phyloP scores from a whole-genome alignment of 371 early-diverging fungal species.

The Nematocida minor region DNA sequence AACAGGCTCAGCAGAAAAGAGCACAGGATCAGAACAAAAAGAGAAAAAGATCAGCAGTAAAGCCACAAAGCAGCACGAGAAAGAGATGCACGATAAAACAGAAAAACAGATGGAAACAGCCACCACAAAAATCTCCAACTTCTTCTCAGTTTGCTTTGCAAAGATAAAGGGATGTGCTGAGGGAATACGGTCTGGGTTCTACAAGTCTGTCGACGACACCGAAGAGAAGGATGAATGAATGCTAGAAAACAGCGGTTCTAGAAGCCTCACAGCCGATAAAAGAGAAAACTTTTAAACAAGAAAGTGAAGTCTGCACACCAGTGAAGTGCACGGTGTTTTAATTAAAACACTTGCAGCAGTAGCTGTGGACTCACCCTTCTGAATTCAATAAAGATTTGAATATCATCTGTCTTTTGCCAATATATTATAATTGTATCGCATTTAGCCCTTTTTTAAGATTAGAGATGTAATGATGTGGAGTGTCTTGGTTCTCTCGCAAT shows the following conservation, averaged over 20 bases:
- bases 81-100: not conserved
- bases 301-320: too few relatives aligned
- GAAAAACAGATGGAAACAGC: not conserved
- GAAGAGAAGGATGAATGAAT: not conserved
- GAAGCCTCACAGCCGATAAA: not conserved
- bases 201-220: not conserved
- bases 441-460: not conserved
- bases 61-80: not conserved
- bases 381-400: too few relatives aligned
- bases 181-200: not conserved
- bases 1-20: too few relatives aligned
- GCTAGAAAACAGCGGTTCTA: not conserved
- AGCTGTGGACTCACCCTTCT: too few relatives aligned
- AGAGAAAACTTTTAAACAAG: not conserved
- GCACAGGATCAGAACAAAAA: not conserved
- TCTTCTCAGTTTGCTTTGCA: not conserved
- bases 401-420: too few relatives aligned
- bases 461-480: slow-evolving; percentile 6
- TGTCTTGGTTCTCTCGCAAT: not conserved
- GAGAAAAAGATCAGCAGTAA: not conserved
- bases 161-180: slow-evolving; percentile 11
- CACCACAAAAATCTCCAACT: not conserved
- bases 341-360: too few relatives aligned
- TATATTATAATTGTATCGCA: too few relatives aligned
- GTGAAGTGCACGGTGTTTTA: too few relatives aligned